Base-by-base conservation (phyloP, 495 filamentous ascomycete genomes). In the Penicillium antarcticum region DNA sequence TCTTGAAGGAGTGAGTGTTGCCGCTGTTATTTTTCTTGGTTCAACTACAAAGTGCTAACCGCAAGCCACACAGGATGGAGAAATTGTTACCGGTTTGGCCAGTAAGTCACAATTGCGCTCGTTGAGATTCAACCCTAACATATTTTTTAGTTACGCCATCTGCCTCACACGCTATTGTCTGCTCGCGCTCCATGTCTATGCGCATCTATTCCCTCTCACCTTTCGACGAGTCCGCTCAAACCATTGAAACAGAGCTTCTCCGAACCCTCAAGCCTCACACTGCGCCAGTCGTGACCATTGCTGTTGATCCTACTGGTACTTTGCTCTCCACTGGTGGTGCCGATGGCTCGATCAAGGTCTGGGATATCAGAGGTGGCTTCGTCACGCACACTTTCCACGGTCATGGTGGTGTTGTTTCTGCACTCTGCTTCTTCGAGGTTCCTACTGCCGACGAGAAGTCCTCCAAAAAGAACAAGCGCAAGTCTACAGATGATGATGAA, bases 301-400 rank as follows among this genome's bases (percentile, higher is more conserved):
- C 87, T 13, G 80, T 91, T 39, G 94, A 99, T 65, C 75, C 78
- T 29, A 96, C 91, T 2, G 86, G 92, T 59, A 97, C 92, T 12
- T 73, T 99, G 10, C 72, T 97, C 35, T 94, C 92, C 32, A 96
- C 92, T 16, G 94, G 94, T 46, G 88, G 83, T 19, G 89, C 94
- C 7, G 94, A 97, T 69, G 94, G 94, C 21, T 79, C 85, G 4
- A 86, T 96, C 53, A 99, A 99, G 67, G 86, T 99, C 45, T 97
- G 90, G 91, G 95, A 99, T 72, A 92, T 99, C 33, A 72, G 78
- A 50, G 91, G 88, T 14, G 95, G 94, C 12, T 97, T 85, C 65
- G 82, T 89, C 21, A 99, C 94, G 13, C 94, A 99, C 67, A 97
- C 91, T 2, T 92, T 99, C 65, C 85, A 90, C 56, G 94, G 92